Percentiles rank a stretch among this genome's conserved stretches.
phyloP scores from a whole-genome alignment of 2,329 filamentous ascomycete genomes.

The Penicillium sumatraense region DNA sequence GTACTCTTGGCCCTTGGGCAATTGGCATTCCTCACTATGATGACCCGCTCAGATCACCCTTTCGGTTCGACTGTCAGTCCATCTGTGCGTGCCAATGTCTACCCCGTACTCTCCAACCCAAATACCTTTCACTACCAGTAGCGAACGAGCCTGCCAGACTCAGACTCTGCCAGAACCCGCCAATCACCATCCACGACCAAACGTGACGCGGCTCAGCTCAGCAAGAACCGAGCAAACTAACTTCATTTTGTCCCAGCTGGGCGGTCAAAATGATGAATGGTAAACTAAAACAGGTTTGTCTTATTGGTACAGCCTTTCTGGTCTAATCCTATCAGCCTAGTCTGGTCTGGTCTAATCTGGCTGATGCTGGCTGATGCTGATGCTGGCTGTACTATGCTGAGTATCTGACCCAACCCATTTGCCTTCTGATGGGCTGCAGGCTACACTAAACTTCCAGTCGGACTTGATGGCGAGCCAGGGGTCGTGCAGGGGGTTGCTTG shows the following conservation, averaged over 20 bases:
- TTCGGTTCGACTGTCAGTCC: neutral
- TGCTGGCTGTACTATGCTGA: neutral
- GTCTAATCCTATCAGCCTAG: too few species aligned
- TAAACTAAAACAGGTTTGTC: neutral
- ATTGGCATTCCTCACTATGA: neutral
- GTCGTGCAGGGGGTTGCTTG: neutral
- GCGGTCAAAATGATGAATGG: neutral
- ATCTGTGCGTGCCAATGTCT: too few species aligned
- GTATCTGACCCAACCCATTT: neutral
- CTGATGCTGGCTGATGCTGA: neutral
- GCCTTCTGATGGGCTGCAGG: slow-evolving; percentile 15
- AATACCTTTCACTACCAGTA: too few species aligned
- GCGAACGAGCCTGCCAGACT: slow-evolving; percentile 1
- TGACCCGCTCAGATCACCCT: neutral
- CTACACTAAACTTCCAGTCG: slow-evolving; percentile 12
- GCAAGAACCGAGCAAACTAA: neutral
- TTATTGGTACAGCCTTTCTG: neutral
- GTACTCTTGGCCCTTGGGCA: too few species aligned
- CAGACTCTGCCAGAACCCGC: neutral
- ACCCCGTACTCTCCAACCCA: neutral
- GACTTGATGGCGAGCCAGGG: slow-evolving; percentile 18
- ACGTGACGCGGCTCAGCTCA: slow-evolving; percentile 2
- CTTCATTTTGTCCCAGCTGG: neutral
- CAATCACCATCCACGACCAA: neutral
- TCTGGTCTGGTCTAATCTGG: neutral